Base-by-base conservation (phyloP, 306 rosid species). In the Gastrolobium villosum region DNA sequence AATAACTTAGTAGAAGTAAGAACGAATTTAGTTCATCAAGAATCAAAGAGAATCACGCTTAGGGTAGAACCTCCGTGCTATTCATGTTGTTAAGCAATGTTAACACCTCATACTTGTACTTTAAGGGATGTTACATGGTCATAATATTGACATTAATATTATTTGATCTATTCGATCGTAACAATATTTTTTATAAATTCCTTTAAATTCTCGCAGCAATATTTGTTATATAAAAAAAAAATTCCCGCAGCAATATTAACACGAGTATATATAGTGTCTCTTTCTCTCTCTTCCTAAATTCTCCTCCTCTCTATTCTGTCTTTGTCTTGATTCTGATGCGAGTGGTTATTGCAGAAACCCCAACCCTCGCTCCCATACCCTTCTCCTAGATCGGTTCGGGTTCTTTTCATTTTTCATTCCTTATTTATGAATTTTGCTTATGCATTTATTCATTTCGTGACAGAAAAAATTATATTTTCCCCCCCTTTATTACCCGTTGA, bases 381-480 rank as follows among this genome's bases (percentile, higher is more conserved):
- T 86, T 84, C 56, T 81, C 89, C 65, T 79, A 81, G 88, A 86
- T 89, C 92, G 83, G 91, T 68, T 81, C 97, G 83, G 97, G 97
- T 94, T 63, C 70, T 64, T 70, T 82, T 72, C 84, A 52, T 40
- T 46, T 69, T 76, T 28, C 55, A 34, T 69, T 63, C 2, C 4
- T 4, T 57, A 54, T 40, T 7, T 10, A 2, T 15, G 4, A 60
- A 53, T 63, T 30, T 50, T 31, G 7, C 14, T 78, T 7, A 72
- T 36, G 28, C 43, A 62, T 15, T 60, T 50, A 52, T 69, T 41
- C 66, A 48, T 72, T 56, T 11, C 14, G 36, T 15, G 9, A 37
- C 26, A 34, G 62, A 39, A 55, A 34, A 50, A 10, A 14, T 2
- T 10, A 5, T 20, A 15, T 74, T 37, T 30, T 59, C 30, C 2